phyloP scores from a whole-genome alignment of 1,139 yeast genomes.

The Candida mesenterica region DNA sequence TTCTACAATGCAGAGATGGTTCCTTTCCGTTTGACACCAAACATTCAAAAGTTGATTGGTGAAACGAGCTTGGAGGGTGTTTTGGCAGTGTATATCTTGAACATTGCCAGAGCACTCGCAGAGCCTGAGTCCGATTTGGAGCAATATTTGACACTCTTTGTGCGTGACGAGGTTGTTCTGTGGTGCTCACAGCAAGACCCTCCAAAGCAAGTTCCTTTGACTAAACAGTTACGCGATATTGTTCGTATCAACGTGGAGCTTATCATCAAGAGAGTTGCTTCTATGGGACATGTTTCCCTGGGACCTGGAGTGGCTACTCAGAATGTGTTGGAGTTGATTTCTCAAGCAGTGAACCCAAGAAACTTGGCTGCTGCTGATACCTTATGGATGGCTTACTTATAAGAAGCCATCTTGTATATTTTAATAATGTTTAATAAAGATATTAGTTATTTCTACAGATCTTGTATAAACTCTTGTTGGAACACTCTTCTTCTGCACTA shows the following conservation, averaged over 20 bases:
- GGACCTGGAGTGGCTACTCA: constrained; percentile 86
- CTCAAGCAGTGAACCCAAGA: constrained; percentile 95
- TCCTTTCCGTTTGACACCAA: constrained; percentile 95
- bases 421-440: too few species aligned
- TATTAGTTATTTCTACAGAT: background rate
- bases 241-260: constrained; percentile 87
- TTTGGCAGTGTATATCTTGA: constrained; percentile 78
- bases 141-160: constrained; percentile 85
- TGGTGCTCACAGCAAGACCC: constrained; percentile 89
- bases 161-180: constrained; percentile 89
- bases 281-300: constrained; percentile 76
- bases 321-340: constrained; percentile 83
- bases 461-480: too few species aligned
- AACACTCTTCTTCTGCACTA: too few species aligned
- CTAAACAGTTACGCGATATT: constrained; percentile 80
- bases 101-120: constrained; percentile 82
- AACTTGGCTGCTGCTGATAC: constrained; percentile 91
- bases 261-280: constrained; percentile 65
- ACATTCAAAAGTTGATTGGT: constrained; percentile 89
- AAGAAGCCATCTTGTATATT: too few species aligned
- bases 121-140: constrained; percentile 90
- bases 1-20: constrained; percentile 94
- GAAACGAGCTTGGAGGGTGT: constrained; percentile 91
- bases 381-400: constrained; percentile 94
- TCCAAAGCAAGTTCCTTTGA: constrained; percentile 62